These are phyloP conservation scores for Cyclanthera cordifolia DNA, from an alignment of 306 rosid species.

Conservation along the genomic window DNA sequence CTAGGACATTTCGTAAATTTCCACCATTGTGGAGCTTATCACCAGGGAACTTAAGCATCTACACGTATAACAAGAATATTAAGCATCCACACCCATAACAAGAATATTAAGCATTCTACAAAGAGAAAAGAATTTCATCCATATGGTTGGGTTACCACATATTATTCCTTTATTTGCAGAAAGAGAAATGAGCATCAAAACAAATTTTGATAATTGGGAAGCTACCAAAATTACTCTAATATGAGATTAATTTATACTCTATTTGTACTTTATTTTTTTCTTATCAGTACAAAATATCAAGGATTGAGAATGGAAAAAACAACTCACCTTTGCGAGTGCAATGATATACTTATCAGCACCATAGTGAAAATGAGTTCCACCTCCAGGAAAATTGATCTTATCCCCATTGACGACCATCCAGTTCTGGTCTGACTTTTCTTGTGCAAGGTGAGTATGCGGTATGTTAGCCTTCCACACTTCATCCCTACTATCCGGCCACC, in stretches of 20 bases:
- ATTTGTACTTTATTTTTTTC: background rate
- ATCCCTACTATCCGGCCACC: conserved; percentile 56
- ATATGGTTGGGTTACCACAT: background rate
- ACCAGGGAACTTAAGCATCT: conserved; percentile 52
- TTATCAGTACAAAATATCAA: background rate
- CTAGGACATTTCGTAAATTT: conserved; percentile 37
- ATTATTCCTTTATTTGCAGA: background rate
- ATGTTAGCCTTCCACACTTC: conserved; percentile 69
- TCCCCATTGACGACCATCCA: conserved; percentile 66
- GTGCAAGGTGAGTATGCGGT: conserved; percentile 51
- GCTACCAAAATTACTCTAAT: background rate
- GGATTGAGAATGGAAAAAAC: conserved; percentile 1
- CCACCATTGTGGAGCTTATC: conserved; percentile 41
- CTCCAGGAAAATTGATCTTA: conserved; percentile 56
- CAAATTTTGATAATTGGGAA: background rate
- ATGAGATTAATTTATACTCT: background rate
- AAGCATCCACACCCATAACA: conserved; percentile 33
- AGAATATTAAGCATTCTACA: background rate
- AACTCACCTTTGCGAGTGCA: conserved; percentile 35
- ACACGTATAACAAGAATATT: background rate
- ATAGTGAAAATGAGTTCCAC: conserved; percentile 50
- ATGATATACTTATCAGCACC: conserved; percentile 57
- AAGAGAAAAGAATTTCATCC: background rate
- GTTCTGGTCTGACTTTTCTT: conserved; percentile 54
- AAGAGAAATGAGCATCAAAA: background rate